Evolutionary conservation across 2,329 filamentous ascomycete species (phyloP).

Genomic region (Penicillium sclerotiorum): DNA sequence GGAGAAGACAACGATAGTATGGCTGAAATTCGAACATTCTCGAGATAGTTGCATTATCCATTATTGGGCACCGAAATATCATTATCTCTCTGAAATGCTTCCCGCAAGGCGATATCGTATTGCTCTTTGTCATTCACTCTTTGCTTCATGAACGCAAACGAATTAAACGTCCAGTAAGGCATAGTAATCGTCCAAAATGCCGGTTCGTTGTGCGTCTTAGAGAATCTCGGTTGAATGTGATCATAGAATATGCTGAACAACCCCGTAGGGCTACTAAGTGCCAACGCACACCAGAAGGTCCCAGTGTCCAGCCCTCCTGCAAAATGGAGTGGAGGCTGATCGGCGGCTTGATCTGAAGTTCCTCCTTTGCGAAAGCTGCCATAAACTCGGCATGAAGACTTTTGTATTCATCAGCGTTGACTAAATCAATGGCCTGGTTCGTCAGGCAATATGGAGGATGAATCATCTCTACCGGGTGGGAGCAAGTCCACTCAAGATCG

Average conservation of each 20-base stretch:
- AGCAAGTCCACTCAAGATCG: conserved; percentile 31
- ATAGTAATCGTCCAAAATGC: background rate
- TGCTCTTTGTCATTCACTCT: conserved; percentile 1
- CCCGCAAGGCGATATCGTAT: background rate
- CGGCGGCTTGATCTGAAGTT: background rate
- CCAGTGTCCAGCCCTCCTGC: background rate
- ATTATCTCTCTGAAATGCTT: background rate
- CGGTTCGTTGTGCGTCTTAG: background rate
- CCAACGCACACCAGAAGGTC: background rate
- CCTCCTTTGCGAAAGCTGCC: background rate
- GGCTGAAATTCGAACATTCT: too few species aligned
- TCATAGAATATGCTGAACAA: background rate
- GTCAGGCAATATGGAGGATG: background rate
- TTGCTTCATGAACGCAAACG: background rate
- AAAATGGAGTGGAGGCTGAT: background rate
- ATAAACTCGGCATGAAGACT: background rate
- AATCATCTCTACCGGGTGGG: conserved; percentile 25
- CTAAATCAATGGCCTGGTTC: background rate
- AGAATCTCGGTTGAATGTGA: background rate
- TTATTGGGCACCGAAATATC: too few species aligned
- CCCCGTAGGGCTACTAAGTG: background rate
- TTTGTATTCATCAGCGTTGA: background rate
- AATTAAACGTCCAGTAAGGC: conserved; percentile 2
- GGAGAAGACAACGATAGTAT: conserved; percentile 19
- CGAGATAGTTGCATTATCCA: too few species aligned